Conservation (phyloP, 306 rosid genomes). For the Trichosanthes truncata region DNA sequence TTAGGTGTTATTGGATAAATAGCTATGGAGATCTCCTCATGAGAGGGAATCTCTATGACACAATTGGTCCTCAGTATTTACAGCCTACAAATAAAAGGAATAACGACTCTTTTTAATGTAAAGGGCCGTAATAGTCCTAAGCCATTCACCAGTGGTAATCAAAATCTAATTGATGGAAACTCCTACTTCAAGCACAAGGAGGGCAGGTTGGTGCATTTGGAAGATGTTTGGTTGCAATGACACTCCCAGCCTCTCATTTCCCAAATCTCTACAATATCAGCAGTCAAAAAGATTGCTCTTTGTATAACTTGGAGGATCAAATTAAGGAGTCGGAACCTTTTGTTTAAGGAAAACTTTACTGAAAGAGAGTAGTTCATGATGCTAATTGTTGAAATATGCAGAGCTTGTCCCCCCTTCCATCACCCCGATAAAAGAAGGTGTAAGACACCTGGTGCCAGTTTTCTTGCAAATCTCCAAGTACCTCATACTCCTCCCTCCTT, state of each 20-base stretch:
- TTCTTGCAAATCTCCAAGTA: no score
- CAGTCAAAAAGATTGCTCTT: neutral
- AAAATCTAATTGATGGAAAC: neutral
- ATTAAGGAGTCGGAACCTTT: neutral
- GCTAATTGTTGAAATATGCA: neutral
- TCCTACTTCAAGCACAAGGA: neutral
- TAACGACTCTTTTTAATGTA: neutral
- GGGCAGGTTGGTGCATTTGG: neutral
- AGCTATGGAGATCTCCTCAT: neutral
- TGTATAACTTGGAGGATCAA: neutral
- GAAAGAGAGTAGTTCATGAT: neutral
- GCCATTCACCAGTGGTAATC: neutral
- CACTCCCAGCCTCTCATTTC: neutral
- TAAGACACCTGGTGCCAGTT: no score
- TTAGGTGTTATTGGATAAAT: neutral
- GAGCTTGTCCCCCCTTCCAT: neutral
- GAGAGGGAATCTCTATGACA: neutral
- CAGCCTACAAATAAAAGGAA: neutral
- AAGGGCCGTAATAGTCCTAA: neutral
- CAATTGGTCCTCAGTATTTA: neutral
- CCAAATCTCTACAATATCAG: neutral
- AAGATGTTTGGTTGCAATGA: neutral
- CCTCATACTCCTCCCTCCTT: no score
- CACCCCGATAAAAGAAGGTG: neutral
- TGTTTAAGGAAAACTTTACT: neutral